Conservation (phyloP, 2,329 filamentous ascomycete species). For the Monosporascus sp. region DNA sequence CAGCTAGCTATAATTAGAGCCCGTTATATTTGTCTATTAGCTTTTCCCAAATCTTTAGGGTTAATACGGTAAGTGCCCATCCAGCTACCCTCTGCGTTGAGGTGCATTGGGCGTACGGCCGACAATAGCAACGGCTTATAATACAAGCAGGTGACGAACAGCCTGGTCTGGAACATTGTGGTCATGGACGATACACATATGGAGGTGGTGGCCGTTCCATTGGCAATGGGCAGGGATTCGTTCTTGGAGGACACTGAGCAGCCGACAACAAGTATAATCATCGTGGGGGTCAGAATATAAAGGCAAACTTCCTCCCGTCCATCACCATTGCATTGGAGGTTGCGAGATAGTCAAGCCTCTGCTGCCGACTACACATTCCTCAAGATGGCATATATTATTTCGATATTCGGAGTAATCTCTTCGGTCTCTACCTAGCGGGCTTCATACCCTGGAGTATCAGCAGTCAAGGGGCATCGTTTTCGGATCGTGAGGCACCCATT, state of each 20-base stretch:
- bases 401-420: slow-evolving; percentile 11
- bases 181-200: no score
- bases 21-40: no score
- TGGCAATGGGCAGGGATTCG: neutral
- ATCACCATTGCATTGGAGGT: neutral
- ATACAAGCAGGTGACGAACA: no score
- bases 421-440: slow-evolving; percentile 3
- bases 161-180: no score
- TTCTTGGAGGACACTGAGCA: neutral
- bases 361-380: slow-evolving; percentile 10
- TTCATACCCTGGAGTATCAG: neutral
- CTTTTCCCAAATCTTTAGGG: no score
- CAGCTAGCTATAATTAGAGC: no score
- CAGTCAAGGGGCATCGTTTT: slow-evolving; percentile 19
- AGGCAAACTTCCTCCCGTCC: neutral
- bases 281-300: neutral
- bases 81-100: no score
- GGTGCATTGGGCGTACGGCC: no score
- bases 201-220: no score
- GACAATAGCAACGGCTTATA: no score
- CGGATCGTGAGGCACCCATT: slow-evolving; percentile 21
- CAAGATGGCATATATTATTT: slow-evolving; percentile 12
- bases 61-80: no score
- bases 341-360: slow-evolving; percentile 5
- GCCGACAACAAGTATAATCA: neutral